Percentiles rank a stretch among this genome's conserved stretches.
These are phyloP conservation scores for Tuber microsphaerosporum DNA, from an alignment of 495 filamentous ascomycete genomes.

Conservation along the genomic window DNA sequence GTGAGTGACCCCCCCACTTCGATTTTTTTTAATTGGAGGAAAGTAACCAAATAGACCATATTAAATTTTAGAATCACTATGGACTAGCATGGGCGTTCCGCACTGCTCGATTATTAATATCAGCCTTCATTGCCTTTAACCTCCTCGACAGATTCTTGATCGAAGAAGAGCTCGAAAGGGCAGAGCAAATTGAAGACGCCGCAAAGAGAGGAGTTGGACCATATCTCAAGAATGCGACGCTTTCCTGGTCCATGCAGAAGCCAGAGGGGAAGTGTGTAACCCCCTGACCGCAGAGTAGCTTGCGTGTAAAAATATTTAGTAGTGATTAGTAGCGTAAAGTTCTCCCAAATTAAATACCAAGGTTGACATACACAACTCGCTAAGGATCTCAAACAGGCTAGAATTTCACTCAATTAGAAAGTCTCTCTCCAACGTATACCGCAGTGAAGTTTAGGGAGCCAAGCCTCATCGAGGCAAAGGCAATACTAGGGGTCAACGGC, in stretches of 20 bases:
- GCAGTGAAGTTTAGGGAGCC: background rate
- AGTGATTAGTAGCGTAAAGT: background rate
- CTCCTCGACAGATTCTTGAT: constrained; percentile 38
- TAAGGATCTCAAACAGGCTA: constrained; percentile 37
- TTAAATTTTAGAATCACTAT: too few relatives aligned
- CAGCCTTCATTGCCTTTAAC: constrained; percentile 35
- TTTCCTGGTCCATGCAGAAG: constrained; percentile 36
- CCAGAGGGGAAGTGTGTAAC: too few relatives aligned
- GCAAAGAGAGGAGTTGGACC: constrained; percentile 14
- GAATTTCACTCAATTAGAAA: background rate
- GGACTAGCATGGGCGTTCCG: constrained; percentile 23
- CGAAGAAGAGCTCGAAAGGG: constrained; percentile 29
- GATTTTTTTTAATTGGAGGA: too few relatives aligned
- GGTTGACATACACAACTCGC: constrained; percentile 25
- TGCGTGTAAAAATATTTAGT: too few relatives aligned
- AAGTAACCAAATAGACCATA: too few relatives aligned
- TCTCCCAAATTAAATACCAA: background rate
- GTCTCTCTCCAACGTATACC: background rate
- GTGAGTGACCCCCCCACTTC: too few relatives aligned
- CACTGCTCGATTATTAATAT: constrained; percentile 29
- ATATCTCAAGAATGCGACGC: constrained; percentile 25
- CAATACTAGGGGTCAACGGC: constrained; percentile 37
- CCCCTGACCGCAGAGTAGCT: too few relatives aligned
- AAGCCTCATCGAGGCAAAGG: constrained; percentile 35
- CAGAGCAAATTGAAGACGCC: background rate